A percentile compares a stretch with the other conserved stretches of the same genome.
These are phyloP conservation scores for Drechslera avenae DNA, from an alignment of 2,329 filamentous ascomycete genomes.

Conservation along the genomic window DNA sequence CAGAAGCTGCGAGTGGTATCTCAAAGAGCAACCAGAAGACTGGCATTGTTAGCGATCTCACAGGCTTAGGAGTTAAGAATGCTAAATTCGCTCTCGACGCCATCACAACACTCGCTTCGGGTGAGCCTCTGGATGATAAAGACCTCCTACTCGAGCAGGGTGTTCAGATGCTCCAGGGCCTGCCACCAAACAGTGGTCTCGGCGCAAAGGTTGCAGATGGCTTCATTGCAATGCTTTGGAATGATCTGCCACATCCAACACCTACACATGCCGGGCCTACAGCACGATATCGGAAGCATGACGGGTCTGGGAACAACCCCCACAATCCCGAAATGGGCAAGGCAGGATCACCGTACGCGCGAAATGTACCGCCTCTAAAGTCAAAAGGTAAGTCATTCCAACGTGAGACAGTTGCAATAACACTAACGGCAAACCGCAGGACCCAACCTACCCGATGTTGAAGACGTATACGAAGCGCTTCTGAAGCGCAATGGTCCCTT, in stretches of 20 bases:
- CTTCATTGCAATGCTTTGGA: conserved; percentile 60
- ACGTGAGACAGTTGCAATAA: not conserved
- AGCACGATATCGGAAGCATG: conserved; percentile 50
- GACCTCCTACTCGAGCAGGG: conserved; percentile 53
- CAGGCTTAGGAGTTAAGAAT: conserved; percentile 58
- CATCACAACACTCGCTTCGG: conserved; percentile 66
- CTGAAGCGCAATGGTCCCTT: conserved; percentile 64
- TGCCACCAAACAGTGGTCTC: conserved; percentile 58
- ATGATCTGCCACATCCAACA: conserved; percentile 59
- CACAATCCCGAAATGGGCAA: conserved; percentile 60
- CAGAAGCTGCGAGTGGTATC: conserved; percentile 28
- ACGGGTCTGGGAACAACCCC: conserved; percentile 54
- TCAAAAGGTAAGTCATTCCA: conserved; percentile 49
- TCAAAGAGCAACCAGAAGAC: conserved; percentile 33
- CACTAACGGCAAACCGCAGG: conserved; percentile 15
- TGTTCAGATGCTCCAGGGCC: conserved; percentile 57
- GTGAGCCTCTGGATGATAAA: conserved; percentile 68
- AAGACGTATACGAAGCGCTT: conserved; percentile 67
- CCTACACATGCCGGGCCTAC: conserved; percentile 55
- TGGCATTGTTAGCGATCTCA: conserved; percentile 58
- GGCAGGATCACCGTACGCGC: conserved; percentile 60
- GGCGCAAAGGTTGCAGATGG: conserved; percentile 55
- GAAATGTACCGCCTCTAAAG: conserved; percentile 61
- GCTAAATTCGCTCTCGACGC: conserved; percentile 57
- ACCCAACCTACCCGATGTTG: conserved; percentile 63